Conservation (phyloP, 176 grass and related monocot species). For the Panicum miliaceum region DNA sequence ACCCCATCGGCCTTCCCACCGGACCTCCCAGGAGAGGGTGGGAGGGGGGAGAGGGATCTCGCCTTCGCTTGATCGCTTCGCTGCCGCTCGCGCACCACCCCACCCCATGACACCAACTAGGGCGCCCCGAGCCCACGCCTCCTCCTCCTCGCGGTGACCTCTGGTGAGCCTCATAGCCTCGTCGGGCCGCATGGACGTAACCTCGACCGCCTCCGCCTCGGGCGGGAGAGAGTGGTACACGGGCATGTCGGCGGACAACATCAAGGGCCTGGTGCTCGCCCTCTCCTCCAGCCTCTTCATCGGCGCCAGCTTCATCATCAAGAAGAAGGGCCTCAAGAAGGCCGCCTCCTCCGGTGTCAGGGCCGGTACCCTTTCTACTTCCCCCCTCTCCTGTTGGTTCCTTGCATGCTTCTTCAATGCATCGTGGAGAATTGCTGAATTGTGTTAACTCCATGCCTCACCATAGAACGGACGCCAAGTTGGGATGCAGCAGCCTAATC, state of each 20-base stretch:
- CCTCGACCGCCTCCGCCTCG: constrained; percentile 7
- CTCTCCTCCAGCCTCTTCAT: constrained; percentile 98
- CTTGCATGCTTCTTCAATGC: not conserved
- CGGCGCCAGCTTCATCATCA: constrained; percentile 98
- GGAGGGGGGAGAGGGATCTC: constrained; percentile 13
- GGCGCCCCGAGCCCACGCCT: not conserved
- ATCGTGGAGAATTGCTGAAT: not conserved
- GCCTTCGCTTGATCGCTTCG: not conserved
- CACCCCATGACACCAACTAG: constrained; percentile 22
- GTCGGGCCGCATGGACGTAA: constrained; percentile 7
- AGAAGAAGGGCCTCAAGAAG: constrained; percentile 99
- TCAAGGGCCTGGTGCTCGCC: constrained; percentile 71
- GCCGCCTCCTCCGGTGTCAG: constrained; percentile 69
- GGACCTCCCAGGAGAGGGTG: not conserved
- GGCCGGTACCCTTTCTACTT: constrained; percentile 44
- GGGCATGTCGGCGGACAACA: constrained; percentile 81
- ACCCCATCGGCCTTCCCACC: too few species aligned
- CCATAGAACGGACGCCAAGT: not conserved
- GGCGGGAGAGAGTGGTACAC: constrained; percentile 58
- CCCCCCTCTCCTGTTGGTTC: not conserved
- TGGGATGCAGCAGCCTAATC: not conserved
- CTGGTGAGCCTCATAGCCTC: not conserved
- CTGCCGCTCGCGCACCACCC: not conserved
- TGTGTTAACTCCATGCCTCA: not conserved
- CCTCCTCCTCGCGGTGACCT: not conserved